These are phyloP conservation scores for Silene noctiflora DNA, from an alignment of 179 eudicot genomes.

Conservation along the genomic window DNA sequence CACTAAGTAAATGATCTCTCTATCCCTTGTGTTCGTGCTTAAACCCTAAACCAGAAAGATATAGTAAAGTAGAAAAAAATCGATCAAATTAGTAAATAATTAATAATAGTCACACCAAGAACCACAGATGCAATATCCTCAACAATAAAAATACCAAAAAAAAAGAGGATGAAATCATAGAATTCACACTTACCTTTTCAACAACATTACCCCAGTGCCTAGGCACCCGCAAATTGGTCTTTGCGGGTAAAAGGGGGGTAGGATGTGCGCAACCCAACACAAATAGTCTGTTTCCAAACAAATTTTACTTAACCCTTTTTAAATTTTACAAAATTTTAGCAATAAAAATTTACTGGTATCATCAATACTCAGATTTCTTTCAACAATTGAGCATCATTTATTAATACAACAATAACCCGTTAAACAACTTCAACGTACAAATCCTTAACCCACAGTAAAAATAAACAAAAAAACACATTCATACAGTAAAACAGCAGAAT, in stretches of 20 bases:
- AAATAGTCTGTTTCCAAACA: no score
- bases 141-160: no score
- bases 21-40: neutral
- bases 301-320: neutral
- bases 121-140: neutral
- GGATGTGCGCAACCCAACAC: no score
- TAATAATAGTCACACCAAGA: neutral
- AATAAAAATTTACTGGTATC: neutral
- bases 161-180: neutral
- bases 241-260: no score
- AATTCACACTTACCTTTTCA: neutral
- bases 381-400: slow-evolving; percentile 8
- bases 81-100: neutral
- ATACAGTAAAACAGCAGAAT: neutral
- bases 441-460: neutral
- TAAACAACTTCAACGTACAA: neutral
- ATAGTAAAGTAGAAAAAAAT: neutral
- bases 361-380: neutral
- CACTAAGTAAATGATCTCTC: slow-evolving; percentile 9
- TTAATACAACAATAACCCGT: neutral
- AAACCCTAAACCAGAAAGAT: neutral
- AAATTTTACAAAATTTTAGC: neutral
- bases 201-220: no score
- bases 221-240: no score
- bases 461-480: neutral